Evolutionary conservation across 768 basidiomycete species (phyloP), one percentile per base, ranked within the genome.

Genomic region (Suillus subluteus): DNA sequence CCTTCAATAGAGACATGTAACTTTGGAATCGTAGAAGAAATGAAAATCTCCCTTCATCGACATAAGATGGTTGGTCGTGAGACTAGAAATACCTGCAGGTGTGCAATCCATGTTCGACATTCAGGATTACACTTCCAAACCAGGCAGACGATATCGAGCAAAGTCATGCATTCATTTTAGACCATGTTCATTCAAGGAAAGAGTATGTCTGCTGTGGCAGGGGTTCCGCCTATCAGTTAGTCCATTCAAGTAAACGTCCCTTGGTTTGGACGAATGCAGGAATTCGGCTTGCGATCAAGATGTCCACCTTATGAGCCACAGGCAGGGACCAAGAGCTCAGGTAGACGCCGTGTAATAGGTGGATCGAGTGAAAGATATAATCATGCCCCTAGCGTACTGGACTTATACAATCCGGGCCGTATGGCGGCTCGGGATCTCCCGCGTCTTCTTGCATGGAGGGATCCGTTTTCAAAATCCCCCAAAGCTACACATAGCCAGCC

Each of bases 231-330:
- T 4, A 77, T 70, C 15, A 64, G 30, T 35, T 66, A 75, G 38
- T 75, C 73, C 4, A 66, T 64, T 16, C 55, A 62, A 64, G 77
- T 83, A 64, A 80, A 81, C 67, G 79, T 80, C 0, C 76, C 79
- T 0, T 3, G 32, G 5, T 5, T 84, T 23, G 76, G 0, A 41
- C 68, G 8, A 58, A 66, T 23, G 74, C 55, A 37, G 4, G 35
- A 15, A 21, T 21, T 21, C 55, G n/a, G 15, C 35, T 37, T 21
- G n/a, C 11, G 18, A 56, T 35, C 55, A 35, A 35, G 9, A 37
- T 56, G 26, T 56, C 18, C 32, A 21, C 32, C 74, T 1, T 64
- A 75, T 43, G 74, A 16, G 78, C 74, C 58, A 70, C 73, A 13
- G 69, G 37, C 56, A 3, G 32, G 32, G 32, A 32, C 32, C 5